Evolutionary conservation across 1,284 basidiomycete genomes (phyloP).

Genomic region (Moesziomyces antarcticus): DNA sequence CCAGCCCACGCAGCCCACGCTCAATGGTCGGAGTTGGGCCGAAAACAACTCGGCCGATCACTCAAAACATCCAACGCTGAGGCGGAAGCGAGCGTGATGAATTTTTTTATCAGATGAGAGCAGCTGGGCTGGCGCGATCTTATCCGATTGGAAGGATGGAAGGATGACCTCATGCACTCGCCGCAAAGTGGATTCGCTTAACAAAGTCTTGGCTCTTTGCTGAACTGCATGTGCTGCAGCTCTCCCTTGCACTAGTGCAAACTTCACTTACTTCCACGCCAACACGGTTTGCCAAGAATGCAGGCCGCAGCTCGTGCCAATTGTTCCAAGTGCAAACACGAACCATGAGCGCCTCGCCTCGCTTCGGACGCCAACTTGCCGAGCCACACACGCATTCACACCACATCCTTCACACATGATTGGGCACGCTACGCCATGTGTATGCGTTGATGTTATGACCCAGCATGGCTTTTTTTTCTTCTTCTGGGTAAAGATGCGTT

Average conservation of each 20-base stretch:
- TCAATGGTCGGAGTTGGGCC: too few species aligned
- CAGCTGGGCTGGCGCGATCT: not conserved
- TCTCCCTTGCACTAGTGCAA: not conserved
- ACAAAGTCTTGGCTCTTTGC: not conserved
- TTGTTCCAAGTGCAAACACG: too few species aligned
- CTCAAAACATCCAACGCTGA: too few species aligned
- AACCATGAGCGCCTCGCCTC: not conserved
- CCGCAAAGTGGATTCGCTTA: too few species aligned
- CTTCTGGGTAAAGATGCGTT: not conserved
- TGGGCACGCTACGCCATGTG: constrained; percentile 1
- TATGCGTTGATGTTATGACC: not conserved
- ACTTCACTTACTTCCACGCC: not conserved
- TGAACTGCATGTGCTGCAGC: not conserved
- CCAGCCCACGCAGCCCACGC: too few species aligned
- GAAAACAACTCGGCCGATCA: not conserved
- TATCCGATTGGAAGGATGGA: not conserved
- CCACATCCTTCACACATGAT: not conserved
- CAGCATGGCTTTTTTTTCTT: not conserved
- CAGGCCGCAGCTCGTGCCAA: too few species aligned
- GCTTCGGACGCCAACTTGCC: constrained; percentile 1
- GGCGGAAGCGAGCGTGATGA: too few species aligned
- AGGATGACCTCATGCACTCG: too few species aligned
- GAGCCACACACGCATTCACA: not conserved
- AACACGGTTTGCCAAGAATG: not conserved
- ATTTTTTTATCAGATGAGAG: not conserved